Base-by-base conservation (phyloP, 805 yeast genomes). In the Candida qinlingensis region DNA sequence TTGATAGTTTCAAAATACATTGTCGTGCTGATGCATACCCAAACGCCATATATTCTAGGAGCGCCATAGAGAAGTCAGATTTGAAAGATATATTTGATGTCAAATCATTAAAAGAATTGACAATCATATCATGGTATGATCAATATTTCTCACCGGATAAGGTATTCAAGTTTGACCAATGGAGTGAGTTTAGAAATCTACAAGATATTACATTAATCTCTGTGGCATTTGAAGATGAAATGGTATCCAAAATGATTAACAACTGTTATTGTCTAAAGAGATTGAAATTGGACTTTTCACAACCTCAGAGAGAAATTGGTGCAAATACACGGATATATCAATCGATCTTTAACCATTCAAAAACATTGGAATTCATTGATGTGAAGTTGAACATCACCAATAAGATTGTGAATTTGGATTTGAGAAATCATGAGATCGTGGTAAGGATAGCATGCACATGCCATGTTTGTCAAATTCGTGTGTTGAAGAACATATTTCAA, bases 41-140 rank as follows among this genome's bases (percentile, higher is more conserved):
- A 13, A 50, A 54, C 1, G 46, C 54, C 29, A 57, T 69, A 39
- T 69, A 67, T 43, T 46, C 46, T 35, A 50, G 58, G 34, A 47
- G 51, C 33, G 37, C 37, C 5, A 13, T 44, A 10, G 54, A 54
- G 37, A 53, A 55, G 39, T 46, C 57, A 7, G 53, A 54, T 4
- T 53, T 71, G 29, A 62, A 65, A 7, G 74, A 72, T 39, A 49
- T 71, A 2, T 70, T 72, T 44, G 72, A 70, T 51, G 54, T 60
- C 3, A 54, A 66, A 42, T 53, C 63, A 3, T 56, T 72, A 46
- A 67, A 65, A 47, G 62, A 65, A 0, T 55, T 72, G 31, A 71
- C 76, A 0, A 62, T 72, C 4, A 70, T 72, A 5, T 72, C 76
- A 4, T 72, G 76, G 76, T 68, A 63, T 53, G 73, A 70, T 44